phyloP scores from a whole-genome alignment of 495 filamentous ascomycete species.

The Trichoderma reesei region DNA sequence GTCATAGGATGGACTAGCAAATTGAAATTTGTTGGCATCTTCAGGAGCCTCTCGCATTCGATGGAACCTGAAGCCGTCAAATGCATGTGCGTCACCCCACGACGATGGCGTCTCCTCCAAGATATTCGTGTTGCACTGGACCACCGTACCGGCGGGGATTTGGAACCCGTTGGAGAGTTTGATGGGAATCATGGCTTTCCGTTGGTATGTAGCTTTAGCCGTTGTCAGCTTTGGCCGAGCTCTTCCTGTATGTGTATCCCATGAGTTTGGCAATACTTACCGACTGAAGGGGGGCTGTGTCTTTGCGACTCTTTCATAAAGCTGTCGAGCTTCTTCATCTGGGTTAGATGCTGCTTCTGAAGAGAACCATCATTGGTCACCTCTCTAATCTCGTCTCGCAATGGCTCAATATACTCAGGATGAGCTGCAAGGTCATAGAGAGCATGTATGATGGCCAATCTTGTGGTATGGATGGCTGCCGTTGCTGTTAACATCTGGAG shows the following conservation, averaged over 20 bases:
- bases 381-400: background rate
- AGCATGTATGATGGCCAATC: slow-evolving; percentile 20
- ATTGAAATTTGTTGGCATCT: slow-evolving; percentile 29
- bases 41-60: slow-evolving; percentile 30
- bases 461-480: slow-evolving; percentile 28
- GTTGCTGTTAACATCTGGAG: slow-evolving; percentile 20
- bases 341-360: slow-evolving; percentile 17
- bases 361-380: slow-evolving; percentile 12
- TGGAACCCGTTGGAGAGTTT: slow-evolving; percentile 33
- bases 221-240: background rate
- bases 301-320: slow-evolving; percentile 23
- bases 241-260: background rate
- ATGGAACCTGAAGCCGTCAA: slow-evolving; percentile 42
- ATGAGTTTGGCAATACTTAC: background rate
- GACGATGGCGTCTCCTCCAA: background rate
- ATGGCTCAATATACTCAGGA: background rate
- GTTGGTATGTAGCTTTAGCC: slow-evolving; percentile 20
- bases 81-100: slow-evolving; percentile 22
- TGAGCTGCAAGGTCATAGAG: slow-evolving; percentile 2
- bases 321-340: slow-evolving; percentile 22
- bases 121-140: slow-evolving; percentile 14
- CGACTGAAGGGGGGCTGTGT: slow-evolving; percentile 15
- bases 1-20: slow-evolving; percentile 29
- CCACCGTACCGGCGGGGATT: slow-evolving; percentile 27
- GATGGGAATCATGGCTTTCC: slow-evolving; percentile 29